A percentile compares a stretch with the other conserved stretches of the same genome.
Evolutionary conservation across 2,329 filamentous ascomycete genomes (phyloP).

Genomic region (Karstenula rhodostoma): DNA sequence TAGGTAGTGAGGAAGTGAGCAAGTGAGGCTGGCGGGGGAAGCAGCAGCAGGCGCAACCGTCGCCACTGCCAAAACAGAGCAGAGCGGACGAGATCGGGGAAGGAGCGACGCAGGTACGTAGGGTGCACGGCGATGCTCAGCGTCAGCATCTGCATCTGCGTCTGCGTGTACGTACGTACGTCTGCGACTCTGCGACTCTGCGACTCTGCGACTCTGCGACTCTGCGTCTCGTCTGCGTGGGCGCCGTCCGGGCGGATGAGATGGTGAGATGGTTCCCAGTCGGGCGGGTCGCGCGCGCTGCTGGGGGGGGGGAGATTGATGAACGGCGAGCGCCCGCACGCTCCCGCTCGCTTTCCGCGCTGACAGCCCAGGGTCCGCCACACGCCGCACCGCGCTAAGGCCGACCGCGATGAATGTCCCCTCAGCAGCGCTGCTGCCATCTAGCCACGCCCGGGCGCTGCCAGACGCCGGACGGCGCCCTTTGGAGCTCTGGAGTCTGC

Average conservation of each 20-base stretch:
- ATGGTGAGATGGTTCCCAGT: constrained; percentile 7
- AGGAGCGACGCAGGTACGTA: constrained; percentile 5
- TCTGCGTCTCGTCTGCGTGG: too few relatives aligned
- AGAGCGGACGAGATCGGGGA: not conserved
- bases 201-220: too few relatives aligned
- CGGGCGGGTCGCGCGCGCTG: constrained; percentile 5
- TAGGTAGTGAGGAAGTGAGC: too few relatives aligned
- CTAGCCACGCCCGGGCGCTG: constrained; percentile 3
- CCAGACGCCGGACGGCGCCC: not conserved
- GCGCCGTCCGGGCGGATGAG: constrained; percentile 7
- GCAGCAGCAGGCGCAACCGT: not conserved
- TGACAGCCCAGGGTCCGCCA: not conserved
- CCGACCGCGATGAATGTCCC: not conserved
- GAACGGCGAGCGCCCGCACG: constrained; percentile 7
- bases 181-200: too few relatives aligned
- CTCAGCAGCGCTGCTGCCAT: not conserved
- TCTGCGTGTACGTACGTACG: too few relatives aligned
- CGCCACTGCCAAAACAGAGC: not conserved
- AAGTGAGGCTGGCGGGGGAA: not conserved
- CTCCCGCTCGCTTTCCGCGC: not conserved
- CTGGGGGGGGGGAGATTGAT: not conserved
- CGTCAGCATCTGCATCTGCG: not conserved
- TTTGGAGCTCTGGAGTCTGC: too few relatives aligned
- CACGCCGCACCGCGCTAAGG: constrained; percentile 1
- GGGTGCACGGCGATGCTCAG: not conserved